phyloP scores from a whole-genome alignment of 129 eudicot species.

The Flaveria sonorensis region DNA sequence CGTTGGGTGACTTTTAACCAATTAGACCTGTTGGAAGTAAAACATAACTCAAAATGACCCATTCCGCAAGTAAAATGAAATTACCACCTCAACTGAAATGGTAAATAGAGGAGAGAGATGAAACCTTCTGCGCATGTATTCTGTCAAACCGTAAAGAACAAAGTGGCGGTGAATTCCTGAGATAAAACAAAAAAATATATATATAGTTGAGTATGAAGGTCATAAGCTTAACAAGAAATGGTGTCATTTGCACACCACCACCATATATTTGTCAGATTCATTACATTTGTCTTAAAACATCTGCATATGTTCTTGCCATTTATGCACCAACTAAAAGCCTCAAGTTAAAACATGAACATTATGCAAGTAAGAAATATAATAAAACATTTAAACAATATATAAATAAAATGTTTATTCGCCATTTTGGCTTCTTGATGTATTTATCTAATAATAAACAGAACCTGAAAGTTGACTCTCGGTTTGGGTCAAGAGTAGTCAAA shows the following conservation, averaged over 20 bases:
- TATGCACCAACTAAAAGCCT: conserved; percentile 11
- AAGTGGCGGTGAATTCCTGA: conserved; percentile 90
- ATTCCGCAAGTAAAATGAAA: background rate
- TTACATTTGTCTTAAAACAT: background rate
- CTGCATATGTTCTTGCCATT: background rate
- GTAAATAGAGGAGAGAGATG: background rate
- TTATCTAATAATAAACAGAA: no score
- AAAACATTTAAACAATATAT: background rate
- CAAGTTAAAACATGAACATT: background rate
- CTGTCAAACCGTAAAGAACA: conserved; percentile 88
- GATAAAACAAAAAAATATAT: background rate
- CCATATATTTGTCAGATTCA: background rate
- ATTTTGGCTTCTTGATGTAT: no score
- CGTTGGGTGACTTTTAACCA: background rate
- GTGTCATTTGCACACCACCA: background rate
- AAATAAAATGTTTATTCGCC: no score
- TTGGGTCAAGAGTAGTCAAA: background rate
- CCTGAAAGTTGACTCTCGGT: background rate
- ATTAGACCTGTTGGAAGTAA: background rate
- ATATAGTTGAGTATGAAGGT: background rate
- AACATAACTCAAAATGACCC: conserved; percentile 7
- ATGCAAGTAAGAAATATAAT: background rate
- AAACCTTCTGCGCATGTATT: conserved; percentile 79
- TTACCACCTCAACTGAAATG: background rate
- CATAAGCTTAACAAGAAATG: conserved; percentile 9